These are phyloP conservation scores for Cylindricascospora bacillispora DNA, from an alignment of 1,139 yeast genomes.

Conservation along the genomic window DNA sequence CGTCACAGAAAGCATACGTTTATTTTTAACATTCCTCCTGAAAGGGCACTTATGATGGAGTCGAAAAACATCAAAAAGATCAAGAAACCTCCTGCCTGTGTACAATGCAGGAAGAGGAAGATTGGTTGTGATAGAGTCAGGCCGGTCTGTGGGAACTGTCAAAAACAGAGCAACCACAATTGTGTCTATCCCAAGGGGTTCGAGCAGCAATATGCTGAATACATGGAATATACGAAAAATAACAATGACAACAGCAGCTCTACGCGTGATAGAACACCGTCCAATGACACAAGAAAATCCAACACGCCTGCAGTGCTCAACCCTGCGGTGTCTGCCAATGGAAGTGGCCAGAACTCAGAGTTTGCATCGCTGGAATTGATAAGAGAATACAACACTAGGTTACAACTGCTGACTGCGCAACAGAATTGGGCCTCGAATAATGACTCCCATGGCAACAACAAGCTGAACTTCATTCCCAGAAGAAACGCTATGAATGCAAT, in stretches of 20 bases:
- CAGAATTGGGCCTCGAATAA: constrained; percentile 3
- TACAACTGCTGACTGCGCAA: constrained; percentile 15
- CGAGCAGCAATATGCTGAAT: too few species aligned
- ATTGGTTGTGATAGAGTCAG: constrained; percentile 48
- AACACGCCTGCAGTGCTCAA: neutral
- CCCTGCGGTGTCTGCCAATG: neutral
- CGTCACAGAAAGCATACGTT: too few species aligned
- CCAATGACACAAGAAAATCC: neutral
- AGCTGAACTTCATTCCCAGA: constrained; percentile 16
- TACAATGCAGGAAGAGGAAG: constrained; percentile 37
- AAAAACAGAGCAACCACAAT: constrained; percentile 25
- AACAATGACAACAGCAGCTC: constrained; percentile 1
- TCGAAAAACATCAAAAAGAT: too few species aligned
- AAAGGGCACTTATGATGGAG: too few species aligned
- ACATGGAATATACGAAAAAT: constrained; percentile 6
- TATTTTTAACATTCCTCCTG: too few species aligned
- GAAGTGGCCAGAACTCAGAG: constrained; percentile 6
- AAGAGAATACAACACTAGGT: constrained; percentile 19
- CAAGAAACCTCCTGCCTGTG: constrained; percentile 30
- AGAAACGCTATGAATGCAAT: constrained; percentile 11
- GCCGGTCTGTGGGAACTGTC: constrained; percentile 43
- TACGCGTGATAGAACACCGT: neutral
- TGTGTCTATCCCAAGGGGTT: constrained; percentile 15
- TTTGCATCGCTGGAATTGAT: constrained; percentile 21
- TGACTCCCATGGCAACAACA: constrained; percentile 1